Evolutionary conservation across 371 early-diverging fungal genomes (phyloP), one percentile per base, ranked within the genome.

Genomic region (Lichtheimia ornata): DNA sequence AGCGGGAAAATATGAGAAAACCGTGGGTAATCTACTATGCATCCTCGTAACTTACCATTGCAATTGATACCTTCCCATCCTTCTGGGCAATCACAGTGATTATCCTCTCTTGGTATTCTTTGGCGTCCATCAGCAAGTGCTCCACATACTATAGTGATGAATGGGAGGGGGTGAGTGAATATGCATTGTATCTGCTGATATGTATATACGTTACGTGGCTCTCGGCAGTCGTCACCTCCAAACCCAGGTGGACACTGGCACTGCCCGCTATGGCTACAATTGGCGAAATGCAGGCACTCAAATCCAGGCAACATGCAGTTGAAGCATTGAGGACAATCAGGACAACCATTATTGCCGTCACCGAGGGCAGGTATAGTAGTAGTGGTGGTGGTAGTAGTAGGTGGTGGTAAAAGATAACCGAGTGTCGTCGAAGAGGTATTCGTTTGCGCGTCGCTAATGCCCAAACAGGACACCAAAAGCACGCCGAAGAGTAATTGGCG

Each of bases 11-110:
- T 13, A 20, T 20, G 22, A 47, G 18, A 52, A 41, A 20, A 2
- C 25, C 20, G 12, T 58, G 5, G 44, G 7, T 9, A 28, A 27
- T 15, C 35, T 5, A 13, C 30, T 22, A 22, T 53, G 18, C 11
- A 14, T 24, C 22, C 20, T 17, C 41, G 0, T 40, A 1, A 64
- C 72, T 63, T 87, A 90, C 92, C 89, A 71, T 92, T 93, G 74
- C 97, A 97, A 63, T 94, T 95, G 69, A 93, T 88, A 56, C 97
- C 97, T 55, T 85, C 85, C 91, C 94, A 97, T 13, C 95, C 97
- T 28, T 90, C 88, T 47, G 88, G 85, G 70, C 97, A 96, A 25
- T 84, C 72, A 62, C 94, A 92, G 11, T 79, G 70, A 40, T 82
- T 71, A 20, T 75, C 82, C 30, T 75, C 72, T 59, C 91, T 83